A percentile compares a stretch with the other conserved stretches of the same genome.
These are phyloP conservation scores for Huntiella decipiens DNA, from an alignment of 2,329 filamentous ascomycete genomes.

Conservation along the genomic window DNA sequence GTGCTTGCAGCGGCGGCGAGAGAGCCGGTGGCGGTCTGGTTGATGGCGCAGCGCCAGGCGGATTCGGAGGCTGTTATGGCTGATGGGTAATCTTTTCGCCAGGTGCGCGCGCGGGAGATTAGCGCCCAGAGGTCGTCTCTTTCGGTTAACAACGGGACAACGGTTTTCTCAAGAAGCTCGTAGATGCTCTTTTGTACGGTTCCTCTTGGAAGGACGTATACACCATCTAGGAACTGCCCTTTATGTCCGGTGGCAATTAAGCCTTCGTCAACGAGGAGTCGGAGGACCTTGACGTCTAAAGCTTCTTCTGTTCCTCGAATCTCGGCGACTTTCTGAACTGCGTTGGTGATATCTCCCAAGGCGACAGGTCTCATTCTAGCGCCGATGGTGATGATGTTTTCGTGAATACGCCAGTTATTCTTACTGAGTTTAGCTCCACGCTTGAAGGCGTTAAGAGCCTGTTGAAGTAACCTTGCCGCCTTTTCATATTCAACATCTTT, in stretches of 20 bases:
- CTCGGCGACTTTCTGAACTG: slow-evolving; percentile 55
- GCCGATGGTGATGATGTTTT: slow-evolving; percentile 80
- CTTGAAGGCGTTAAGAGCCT: slow-evolving; percentile 71
- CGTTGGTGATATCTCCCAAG: slow-evolving; percentile 55
- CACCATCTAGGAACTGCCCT: slow-evolving; percentile 17
- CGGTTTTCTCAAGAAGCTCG: slow-evolving; percentile 50
- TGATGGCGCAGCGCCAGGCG: slow-evolving; percentile 58
- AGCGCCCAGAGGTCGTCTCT: slow-evolving; percentile 61
- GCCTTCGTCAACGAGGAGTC: slow-evolving; percentile 52
- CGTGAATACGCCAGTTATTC: slow-evolving; percentile 86
- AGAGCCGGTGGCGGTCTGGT: slow-evolving; percentile 28
- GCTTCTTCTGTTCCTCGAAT: slow-evolving; percentile 62
- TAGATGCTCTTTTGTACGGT: slow-evolving; percentile 44
- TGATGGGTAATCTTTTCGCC: slow-evolving; percentile 48
- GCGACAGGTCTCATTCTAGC: slow-evolving; percentile 58
- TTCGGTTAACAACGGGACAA: slow-evolving; percentile 70
- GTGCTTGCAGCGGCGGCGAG: slow-evolving; percentile 22
- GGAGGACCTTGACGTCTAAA: slow-evolving; percentile 55
- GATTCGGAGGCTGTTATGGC: slow-evolving; percentile 76
- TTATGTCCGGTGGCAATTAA: slow-evolving; percentile 26
- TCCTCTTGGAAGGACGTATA: slow-evolving; percentile 27
- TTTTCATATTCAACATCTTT: slow-evolving; percentile 21
- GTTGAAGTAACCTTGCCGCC: slow-evolving; percentile 43
- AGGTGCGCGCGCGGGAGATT: slow-evolving; percentile 51
- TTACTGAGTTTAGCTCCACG: slow-evolving; percentile 67